Evolutionary conservation across 1,284 basidiomycete genomes (phyloP).

Genomic region (Coniophora puteana): DNA sequence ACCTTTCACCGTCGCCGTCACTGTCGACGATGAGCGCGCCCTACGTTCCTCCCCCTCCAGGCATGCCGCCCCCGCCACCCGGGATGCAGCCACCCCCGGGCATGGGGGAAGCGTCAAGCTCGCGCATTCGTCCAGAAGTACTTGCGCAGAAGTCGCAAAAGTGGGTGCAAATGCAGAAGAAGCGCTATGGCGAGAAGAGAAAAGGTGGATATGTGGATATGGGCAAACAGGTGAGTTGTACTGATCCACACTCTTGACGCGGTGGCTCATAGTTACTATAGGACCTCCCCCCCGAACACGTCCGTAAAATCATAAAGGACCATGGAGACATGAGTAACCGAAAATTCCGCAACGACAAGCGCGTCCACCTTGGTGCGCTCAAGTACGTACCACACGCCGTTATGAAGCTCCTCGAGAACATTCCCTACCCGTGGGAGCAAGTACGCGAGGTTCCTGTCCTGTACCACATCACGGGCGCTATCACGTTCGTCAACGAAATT

Average conservation of each 20-base stretch:
- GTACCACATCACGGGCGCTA: conserved; percentile 99
- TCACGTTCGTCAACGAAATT: conserved; percentile 99
- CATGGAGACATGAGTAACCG: conserved; percentile 96
- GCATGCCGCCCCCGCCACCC: conserved; percentile 57
- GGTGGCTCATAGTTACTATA: conserved; percentile 23
- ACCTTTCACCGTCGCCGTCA: conserved; percentile 25
- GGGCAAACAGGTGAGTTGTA: conserved; percentile 77
- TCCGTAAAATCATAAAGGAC: conserved; percentile 97
- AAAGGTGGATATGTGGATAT: conserved; percentile 89
- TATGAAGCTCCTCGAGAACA: conserved; percentile 98
- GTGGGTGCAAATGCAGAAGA: conserved; percentile 92
- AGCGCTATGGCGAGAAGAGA: conserved; percentile 85
- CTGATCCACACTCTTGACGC: conserved; percentile 5
- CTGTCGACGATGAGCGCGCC: conserved; percentile 29
- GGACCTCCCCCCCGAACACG: conserved; percentile 91
- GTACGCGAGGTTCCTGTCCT: conserved; percentile 95
- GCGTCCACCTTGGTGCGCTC: conserved; percentile 95
- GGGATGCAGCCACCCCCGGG: conserved; percentile 54
- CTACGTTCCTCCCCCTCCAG: conserved; percentile 46
- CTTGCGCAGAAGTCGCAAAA: conserved; percentile 87
- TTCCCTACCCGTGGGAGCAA: conserved; percentile 99
- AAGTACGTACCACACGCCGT: conserved; percentile 99
- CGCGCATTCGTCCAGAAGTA: conserved; percentile 70
- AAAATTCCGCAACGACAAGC: conserved; percentile 98
- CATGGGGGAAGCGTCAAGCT: conserved; percentile 45